Evolutionary conservation across 192 early-diverging fungal species (phyloP), one percentile per base, ranked within the genome.

Genomic region (Coemansia sp.): DNA sequence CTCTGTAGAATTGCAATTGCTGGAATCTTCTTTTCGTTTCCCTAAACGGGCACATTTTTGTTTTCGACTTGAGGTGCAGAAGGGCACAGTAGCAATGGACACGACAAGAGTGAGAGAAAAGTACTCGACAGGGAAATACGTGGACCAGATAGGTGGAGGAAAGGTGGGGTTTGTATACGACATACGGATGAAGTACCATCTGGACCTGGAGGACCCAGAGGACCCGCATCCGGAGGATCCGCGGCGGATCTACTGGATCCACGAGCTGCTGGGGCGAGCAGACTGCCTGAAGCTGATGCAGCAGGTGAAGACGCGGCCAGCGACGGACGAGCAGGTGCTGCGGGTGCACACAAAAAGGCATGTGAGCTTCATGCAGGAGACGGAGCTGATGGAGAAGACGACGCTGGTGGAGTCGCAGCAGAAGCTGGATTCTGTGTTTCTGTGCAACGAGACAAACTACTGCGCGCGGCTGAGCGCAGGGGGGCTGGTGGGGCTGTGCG

Each of bases 221-320:
- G 85, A 89, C 28, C 74, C 80, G 37, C 90, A 92, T 55, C 91
- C 91, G 1, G 91, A 92, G 42, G 86, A 90, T 59, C 91, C 91
- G 2, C 78, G 79, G 10, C 84, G 91, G 14, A 90, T 89, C n/a
- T 85, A 83, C 68, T 81, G 74, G 59, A 89, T 92, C 17, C 84
- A 81, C 57, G 75, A 84, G 14, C 82, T 81, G 0, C 63, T 92
- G 2, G 61, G 75, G 37, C 56, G 60, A 7, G 54, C 81, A 27
- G 81, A 82, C 15, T 74, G 82, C 29, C 64, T 85, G 9, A 61
- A 75, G 6, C 61, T 78, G 48, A 86, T 81, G 78, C 61, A 55
- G 15, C 42, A 10, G 5, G 69, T 81, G 23, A 23, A 27, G 1
- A 31, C 59, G 2, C 6, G n/a, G 14, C 64, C 61, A 14, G 65